Evolutionary conservation across 2,329 filamentous ascomycete genomes (phyloP).

Genomic region (Trichoderma koningiopsis): DNA sequence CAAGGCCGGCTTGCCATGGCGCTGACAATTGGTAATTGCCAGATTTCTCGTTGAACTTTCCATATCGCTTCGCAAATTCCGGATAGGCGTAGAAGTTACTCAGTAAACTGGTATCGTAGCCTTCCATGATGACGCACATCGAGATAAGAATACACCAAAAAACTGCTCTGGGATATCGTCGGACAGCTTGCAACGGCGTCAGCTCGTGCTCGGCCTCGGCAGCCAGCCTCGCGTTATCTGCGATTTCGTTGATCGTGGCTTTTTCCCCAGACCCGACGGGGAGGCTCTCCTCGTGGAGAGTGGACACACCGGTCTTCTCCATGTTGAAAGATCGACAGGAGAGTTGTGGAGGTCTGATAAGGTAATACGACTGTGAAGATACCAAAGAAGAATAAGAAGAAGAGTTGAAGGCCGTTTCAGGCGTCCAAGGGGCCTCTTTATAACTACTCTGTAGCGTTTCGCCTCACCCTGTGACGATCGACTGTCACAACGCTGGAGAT

Average conservation of each 20-base stretch:
- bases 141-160: constrained; percentile 43
- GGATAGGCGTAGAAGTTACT: constrained; percentile 44
- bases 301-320: constrained; percentile 15
- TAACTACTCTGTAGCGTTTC: neutral
- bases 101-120: constrained; percentile 43
- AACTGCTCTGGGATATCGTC: constrained; percentile 40
- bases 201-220: constrained; percentile 23
- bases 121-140: constrained; percentile 48
- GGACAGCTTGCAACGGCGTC: constrained; percentile 32
- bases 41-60: constrained; percentile 23
- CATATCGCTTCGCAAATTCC: constrained; percentile 20
- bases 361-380: neutral
- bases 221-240: constrained; percentile 6
- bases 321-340: constrained; percentile 16
- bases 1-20: constrained; percentile 53
- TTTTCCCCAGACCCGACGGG: constrained; percentile 12
- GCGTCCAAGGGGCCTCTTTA: neutral
- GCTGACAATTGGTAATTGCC: constrained; percentile 45
- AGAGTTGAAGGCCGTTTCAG: neutral
- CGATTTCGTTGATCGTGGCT: constrained; percentile 12
- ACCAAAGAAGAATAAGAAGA: neutral
- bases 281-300: constrained; percentile 23
- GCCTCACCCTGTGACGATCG: constrained; percentile 2
- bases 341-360: neutral
- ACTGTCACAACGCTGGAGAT: neutral